A percentile compares a stretch with the other conserved stretches of the same genome.
Conservation (phyloP, 2,329 filamentous ascomycete species). For the Trichoderma asperellum region DNA sequence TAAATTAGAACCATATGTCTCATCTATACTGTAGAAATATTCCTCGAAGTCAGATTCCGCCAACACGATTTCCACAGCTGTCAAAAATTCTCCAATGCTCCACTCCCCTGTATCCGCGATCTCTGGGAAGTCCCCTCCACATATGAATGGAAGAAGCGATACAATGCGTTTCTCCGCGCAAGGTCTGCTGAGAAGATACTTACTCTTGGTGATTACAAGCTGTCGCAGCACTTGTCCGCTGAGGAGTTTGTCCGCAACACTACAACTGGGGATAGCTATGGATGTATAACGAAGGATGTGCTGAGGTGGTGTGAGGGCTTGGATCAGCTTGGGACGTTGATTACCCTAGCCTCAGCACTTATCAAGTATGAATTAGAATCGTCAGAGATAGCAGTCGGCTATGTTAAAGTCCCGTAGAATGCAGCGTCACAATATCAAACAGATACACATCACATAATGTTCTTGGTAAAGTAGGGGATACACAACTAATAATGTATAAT, state of each 20-base stretch:
- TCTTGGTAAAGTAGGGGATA: no score
- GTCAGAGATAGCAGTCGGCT: neutral
- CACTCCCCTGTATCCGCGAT: conserved; percentile 33
- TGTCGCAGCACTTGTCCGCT: conserved; percentile 5
- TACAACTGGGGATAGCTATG: neutral
- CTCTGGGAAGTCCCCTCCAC: conserved; percentile 30
- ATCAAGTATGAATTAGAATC: conserved; percentile 11
- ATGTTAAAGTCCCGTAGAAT: neutral
- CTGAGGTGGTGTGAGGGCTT: conserved; percentile 23
- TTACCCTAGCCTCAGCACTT: conserved; percentile 15
- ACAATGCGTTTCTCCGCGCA: conserved; percentile 7
- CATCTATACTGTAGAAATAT: conserved; percentile 29
- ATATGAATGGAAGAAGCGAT: conserved; percentile 25
- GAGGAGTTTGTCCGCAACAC: conserved; percentile 4
- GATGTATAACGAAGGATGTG: conserved; percentile 2
- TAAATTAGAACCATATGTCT: conserved; percentile 27
- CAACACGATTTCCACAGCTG: conserved; percentile 9
- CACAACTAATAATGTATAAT: neutral
- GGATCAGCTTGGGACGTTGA: conserved; percentile 20
- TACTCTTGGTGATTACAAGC: conserved; percentile 3
- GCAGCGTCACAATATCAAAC: neutral
- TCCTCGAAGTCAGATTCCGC: conserved; percentile 30
- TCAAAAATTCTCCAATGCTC: conserved; percentile 13
- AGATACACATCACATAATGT: neutral
- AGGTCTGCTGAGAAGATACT: neutral